Conservation (phyloP, 2,329 filamentous ascomycete genomes). For the Cladosporium sp. region DNA sequence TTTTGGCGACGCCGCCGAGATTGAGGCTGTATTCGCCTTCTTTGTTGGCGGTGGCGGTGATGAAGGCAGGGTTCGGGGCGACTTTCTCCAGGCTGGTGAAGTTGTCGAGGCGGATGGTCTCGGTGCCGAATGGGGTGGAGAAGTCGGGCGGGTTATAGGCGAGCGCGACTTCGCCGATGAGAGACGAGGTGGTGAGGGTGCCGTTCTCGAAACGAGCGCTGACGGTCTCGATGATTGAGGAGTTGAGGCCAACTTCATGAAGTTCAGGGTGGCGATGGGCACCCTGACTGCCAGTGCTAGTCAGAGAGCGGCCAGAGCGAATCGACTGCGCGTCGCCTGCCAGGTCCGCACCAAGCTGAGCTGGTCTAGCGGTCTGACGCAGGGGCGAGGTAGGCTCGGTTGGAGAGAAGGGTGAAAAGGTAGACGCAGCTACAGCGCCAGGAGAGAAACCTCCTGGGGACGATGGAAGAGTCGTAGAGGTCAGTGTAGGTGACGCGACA, state of each 20-base stretch:
- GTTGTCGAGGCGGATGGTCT: conserved; percentile 79
- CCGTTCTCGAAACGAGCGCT: conserved; percentile 77
- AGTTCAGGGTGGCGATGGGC: conserved; percentile 75
- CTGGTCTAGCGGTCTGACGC: conserved; percentile 20
- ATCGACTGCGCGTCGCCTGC: conserved; percentile 80
- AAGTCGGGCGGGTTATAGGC: conserved; percentile 63
- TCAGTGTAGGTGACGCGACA: not conserved
- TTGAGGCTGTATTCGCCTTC: conserved; percentile 78
- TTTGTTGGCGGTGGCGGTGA: conserved; percentile 63
- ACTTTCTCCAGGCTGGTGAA: conserved; percentile 86
- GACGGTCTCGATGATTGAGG: conserved; percentile 88
- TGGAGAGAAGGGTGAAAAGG: conserved; percentile 27
- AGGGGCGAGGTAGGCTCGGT: conserved; percentile 29
- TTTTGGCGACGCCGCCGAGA: conserved; percentile 61
- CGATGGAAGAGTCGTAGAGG: conserved; percentile 6
- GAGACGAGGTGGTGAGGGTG: conserved; percentile 62
- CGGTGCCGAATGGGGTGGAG: conserved; percentile 37
- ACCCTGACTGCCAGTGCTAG: conserved; percentile 57
- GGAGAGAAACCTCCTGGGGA: conserved; percentile 21
- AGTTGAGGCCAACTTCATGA: conserved; percentile 72
- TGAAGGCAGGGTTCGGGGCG: conserved; percentile 87
- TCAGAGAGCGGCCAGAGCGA: conserved; percentile 77
- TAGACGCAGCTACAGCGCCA: conserved; percentile 18
- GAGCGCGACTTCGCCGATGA: conserved; percentile 85
- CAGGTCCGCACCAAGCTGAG: conserved; percentile 48